A percentile compares a stretch with the other conserved stretches of the same genome.
These are phyloP conservation scores for Penicillium paxilli DNA, from an alignment of 495 filamentous ascomycete species.

Conservation along the genomic window DNA sequence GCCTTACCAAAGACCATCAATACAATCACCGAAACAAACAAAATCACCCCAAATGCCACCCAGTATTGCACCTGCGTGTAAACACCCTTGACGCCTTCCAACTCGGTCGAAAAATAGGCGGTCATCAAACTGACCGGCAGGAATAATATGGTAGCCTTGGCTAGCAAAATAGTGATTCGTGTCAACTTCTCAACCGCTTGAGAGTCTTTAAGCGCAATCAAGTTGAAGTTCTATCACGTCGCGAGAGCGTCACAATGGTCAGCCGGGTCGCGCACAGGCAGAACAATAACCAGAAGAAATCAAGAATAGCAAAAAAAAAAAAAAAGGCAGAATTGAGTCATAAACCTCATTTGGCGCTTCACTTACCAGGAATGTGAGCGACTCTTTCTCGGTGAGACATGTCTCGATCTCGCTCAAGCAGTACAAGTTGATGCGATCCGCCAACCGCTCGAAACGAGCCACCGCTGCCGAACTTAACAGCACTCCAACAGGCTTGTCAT, in stretches of 20 bases:
- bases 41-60: constrained; percentile 68
- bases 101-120: constrained; percentile 77
- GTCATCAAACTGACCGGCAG: constrained; percentile 82
- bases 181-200: constrained; percentile 76
- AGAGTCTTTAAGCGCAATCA: constrained; percentile 82
- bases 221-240: constrained; percentile 82
- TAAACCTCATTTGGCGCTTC: too few species aligned
- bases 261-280: too few species aligned
- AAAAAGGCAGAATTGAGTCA: background rate
- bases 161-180: constrained; percentile 76
- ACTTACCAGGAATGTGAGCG: constrained; percentile 67
- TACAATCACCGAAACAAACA: constrained; percentile 59
- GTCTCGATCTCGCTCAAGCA: constrained; percentile 80
- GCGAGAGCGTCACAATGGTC: too few species aligned
- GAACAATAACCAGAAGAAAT: too few species aligned
- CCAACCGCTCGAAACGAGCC: constrained; percentile 73
- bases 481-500: constrained; percentile 50
- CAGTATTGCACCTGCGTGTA: constrained; percentile 71
- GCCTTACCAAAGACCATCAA: constrained; percentile 49
- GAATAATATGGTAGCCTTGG: constrained; percentile 82
- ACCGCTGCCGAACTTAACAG: constrained; percentile 63
- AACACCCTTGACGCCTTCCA: constrained; percentile 54
- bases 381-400: constrained; percentile 75
- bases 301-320: background rate
- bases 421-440: constrained; percentile 74